Conservation (phyloP, 2,329 filamentous ascomycete genomes). For the Phaeosphaeriaceae sp. region DNA sequence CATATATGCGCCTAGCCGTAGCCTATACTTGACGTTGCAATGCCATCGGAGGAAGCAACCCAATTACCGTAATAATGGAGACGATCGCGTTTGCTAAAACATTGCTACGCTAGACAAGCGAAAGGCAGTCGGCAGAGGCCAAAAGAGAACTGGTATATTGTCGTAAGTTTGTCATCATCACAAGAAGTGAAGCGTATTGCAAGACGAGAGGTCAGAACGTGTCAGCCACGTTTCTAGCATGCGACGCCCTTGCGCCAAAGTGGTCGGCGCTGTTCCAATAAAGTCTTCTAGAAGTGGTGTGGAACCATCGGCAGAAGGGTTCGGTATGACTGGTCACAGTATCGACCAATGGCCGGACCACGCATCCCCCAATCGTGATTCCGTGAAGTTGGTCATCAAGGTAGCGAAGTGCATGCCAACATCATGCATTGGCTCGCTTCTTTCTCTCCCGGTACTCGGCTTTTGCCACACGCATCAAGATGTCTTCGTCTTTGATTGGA, state of each 20-base stretch:
- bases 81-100: not conserved
- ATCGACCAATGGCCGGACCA: slow-evolving; percentile 19
- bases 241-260: slow-evolving; percentile 39
- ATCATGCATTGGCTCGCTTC: slow-evolving; percentile 52
- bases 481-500: slow-evolving; percentile 89
- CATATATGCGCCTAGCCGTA: slow-evolving; percentile 1
- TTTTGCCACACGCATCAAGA: slow-evolving; percentile 88
- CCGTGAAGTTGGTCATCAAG: slow-evolving; percentile 8
- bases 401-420: slow-evolving; percentile 18
- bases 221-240: slow-evolving; percentile 41
- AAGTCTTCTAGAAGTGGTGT: slow-evolving; percentile 35
- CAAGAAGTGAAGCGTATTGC: slow-evolving; percentile 22
- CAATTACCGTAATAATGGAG: slow-evolving; percentile 8
- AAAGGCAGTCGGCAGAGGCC: slow-evolving; percentile 13
- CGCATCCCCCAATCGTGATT: slow-evolving; percentile 18
- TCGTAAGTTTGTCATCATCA: slow-evolving; percentile 14
- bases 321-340: slow-evolving; percentile 15
- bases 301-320: slow-evolving; percentile 26
- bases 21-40: slow-evolving; percentile 2
- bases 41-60: slow-evolving; percentile 5
- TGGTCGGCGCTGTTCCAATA: slow-evolving; percentile 33
- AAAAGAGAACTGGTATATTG: slow-evolving; percentile 10
- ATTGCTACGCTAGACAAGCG: slow-evolving; percentile 2
- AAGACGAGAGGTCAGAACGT: slow-evolving; percentile 28
- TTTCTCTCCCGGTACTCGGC: slow-evolving; percentile 81